phyloP scores from a whole-genome alignment of 2,329 filamentous ascomycete genomes.

The Coccinonectria pachysandricola region DNA sequence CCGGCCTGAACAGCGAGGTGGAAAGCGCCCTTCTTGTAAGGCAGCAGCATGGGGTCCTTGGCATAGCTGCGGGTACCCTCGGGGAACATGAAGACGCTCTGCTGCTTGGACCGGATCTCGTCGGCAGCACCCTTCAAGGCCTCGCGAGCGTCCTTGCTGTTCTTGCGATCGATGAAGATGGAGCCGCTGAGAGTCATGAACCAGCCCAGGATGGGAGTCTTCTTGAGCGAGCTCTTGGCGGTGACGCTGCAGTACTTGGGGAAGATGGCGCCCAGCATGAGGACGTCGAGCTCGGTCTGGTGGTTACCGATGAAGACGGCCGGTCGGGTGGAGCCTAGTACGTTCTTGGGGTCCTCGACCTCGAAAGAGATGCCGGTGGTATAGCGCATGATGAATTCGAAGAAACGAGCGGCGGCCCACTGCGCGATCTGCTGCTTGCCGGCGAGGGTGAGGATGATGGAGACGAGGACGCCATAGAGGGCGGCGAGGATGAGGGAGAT shows the following conservation, averaged over 20 bases:
- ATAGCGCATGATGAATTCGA: slow-evolving; percentile 67
- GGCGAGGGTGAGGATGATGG: slow-evolving; percentile 57
- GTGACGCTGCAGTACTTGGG: slow-evolving; percentile 88
- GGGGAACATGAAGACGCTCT: slow-evolving; percentile 79
- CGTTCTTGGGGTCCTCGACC: slow-evolving; percentile 54
- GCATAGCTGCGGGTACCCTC: slow-evolving; percentile 91
- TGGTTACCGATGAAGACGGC: slow-evolving; percentile 92
- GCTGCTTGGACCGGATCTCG: slow-evolving; percentile 62
- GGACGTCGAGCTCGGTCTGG: slow-evolving; percentile 89
- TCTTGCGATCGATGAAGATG: slow-evolving; percentile 91
- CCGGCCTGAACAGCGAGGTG: slow-evolving; percentile 90
- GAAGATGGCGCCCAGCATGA: slow-evolving; percentile 83
- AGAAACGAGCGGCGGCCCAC: slow-evolving; percentile 71
- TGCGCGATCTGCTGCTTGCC: slow-evolving; percentile 71
- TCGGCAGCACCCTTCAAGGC: slow-evolving; percentile 76
- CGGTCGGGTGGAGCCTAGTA: slow-evolving; percentile 58
- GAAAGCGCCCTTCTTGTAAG: slow-evolving; percentile 99
- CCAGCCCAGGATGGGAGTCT: slow-evolving; percentile 80
- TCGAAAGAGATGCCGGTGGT: slow-evolving; percentile 71
- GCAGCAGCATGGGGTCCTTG: slow-evolving; percentile 67
- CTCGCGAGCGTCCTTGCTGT: slow-evolving; percentile 68
- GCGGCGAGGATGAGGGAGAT: slow-evolving; percentile 50
- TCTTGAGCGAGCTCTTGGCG: slow-evolving; percentile 75
- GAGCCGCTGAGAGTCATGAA: slow-evolving; percentile 84
- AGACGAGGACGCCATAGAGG: slow-evolving; percentile 65